phyloP scores from a whole-genome alignment of 1,284 basidiomycete species.

The Butyriboletus appendiculatus region DNA sequence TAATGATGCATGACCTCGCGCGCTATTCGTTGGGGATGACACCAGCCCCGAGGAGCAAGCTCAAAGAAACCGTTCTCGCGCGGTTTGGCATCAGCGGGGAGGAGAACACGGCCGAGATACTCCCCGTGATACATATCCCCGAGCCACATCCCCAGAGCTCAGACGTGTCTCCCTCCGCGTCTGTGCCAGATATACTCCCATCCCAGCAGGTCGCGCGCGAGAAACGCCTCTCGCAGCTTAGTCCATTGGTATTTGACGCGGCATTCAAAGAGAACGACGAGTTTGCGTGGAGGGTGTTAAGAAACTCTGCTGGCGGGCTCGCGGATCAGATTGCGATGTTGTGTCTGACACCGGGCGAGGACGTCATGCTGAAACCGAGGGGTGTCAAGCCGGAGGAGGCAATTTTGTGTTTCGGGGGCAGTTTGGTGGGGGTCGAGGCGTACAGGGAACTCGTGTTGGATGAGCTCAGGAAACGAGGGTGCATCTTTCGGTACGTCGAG shows the following conservation, averaged over 20 bases:
- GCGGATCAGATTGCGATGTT: constrained; percentile 63
- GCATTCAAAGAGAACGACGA: constrained; percentile 66
- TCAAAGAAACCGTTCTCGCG: constrained; percentile 49
- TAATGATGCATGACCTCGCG: constrained; percentile 61
- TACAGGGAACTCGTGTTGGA: constrained; percentile 65
- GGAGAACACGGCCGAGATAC: constrained; percentile 57
- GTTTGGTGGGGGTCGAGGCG: constrained; percentile 57
- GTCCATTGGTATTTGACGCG: constrained; percentile 70
- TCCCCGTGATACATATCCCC: constrained; percentile 59
- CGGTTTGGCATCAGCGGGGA: constrained; percentile 57
- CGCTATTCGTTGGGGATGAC: constrained; percentile 45
- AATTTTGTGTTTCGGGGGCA: constrained; percentile 73
- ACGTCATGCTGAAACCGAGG: constrained; percentile 31
- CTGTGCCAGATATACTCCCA: constrained; percentile 26
- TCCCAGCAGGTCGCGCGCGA: constrained; percentile 54
- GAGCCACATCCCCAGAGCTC: constrained; percentile 41
- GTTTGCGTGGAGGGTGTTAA: constrained; percentile 60
- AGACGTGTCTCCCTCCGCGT: not conserved
- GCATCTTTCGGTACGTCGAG: constrained; percentile 62
- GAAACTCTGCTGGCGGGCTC: constrained; percentile 50
- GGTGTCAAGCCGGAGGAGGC: constrained; percentile 54
- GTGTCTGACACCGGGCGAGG: constrained; percentile 41
- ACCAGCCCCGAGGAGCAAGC: constrained; percentile 35
- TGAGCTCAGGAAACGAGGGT: constrained; percentile 54
- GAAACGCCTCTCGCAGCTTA: constrained; percentile 69